These are phyloP conservation scores for Apiospora kogelbergensis DNA, from an alignment of 2,329 filamentous ascomycete species.

Conservation along the genomic window DNA sequence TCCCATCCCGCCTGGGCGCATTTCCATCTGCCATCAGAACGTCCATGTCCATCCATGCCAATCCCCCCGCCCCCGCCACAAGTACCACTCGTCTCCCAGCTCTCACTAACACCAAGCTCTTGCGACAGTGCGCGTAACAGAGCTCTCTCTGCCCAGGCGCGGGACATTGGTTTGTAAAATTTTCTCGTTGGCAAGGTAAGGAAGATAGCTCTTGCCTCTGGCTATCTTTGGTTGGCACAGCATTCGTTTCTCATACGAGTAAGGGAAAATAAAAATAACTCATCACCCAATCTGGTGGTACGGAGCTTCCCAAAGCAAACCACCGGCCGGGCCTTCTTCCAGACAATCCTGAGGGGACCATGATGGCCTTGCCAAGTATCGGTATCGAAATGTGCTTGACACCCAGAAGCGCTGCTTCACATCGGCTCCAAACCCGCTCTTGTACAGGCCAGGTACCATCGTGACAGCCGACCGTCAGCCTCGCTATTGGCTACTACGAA, in stretches of 20 bases:
- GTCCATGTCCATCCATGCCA: not conserved
- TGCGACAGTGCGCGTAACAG: not conserved
- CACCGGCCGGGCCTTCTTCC: not conserved
- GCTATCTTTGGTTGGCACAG: not conserved
- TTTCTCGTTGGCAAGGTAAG: not conserved
- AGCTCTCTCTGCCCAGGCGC: not conserved
- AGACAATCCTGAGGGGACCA: not conserved
- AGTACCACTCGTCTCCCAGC: not conserved
- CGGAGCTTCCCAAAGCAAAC: not conserved
- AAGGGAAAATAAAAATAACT: constrained; percentile 7
- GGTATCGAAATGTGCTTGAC: not conserved
- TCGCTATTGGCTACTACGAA: constrained; percentile 2
- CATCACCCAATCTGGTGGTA: not conserved
- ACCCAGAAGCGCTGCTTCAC: too few species aligned
- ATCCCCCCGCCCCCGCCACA: not conserved
- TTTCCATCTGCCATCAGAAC: not conserved
- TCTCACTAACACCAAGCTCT: constrained; percentile 8
- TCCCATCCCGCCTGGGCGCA: not conserved
- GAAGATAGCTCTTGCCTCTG: not conserved
- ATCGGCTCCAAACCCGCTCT: not conserved
- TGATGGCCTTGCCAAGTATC: not conserved
- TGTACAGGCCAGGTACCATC: not conserved
- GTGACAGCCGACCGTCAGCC: constrained; percentile 4
- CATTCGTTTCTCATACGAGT: constrained; percentile 5
- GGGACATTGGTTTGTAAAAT: not conserved